Percentiles rank a stretch among this genome's conserved stretches.
Evolutionary conservation across 345 rosid genomes (phyloP).

Genomic region (Gossypium rotundifolium): DNA sequence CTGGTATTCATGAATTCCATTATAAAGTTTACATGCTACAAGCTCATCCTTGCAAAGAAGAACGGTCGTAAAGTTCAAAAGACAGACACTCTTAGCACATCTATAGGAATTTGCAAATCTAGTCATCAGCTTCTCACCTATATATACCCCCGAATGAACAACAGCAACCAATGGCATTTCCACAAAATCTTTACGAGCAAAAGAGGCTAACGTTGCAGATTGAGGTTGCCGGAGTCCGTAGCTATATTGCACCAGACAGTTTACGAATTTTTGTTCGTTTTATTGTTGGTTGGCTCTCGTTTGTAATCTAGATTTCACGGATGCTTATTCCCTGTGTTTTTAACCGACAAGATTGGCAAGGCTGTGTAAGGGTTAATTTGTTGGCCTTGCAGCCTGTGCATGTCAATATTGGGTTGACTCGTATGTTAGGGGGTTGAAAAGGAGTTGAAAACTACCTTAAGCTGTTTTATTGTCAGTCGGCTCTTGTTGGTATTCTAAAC

Average conservation of each 20-base stretch:
- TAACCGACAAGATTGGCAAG: too few relatives aligned
- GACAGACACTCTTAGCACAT: conserved; percentile 54
- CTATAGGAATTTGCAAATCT: conserved; percentile 59
- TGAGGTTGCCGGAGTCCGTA: conserved; percentile 49
- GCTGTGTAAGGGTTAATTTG: too few relatives aligned
- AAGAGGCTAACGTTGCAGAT: conserved; percentile 23
- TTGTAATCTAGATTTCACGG: too few relatives aligned
- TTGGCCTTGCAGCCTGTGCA: too few relatives aligned
- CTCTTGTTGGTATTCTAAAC: too few relatives aligned
- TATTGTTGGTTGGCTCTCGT: too few relatives aligned
- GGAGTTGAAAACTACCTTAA: too few relatives aligned
- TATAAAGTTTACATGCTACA: conserved; percentile 23
- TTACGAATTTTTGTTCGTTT: too few relatives aligned
- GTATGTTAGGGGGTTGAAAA: too few relatives aligned
- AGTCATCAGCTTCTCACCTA: conserved; percentile 78
- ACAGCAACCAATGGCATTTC: conserved; percentile 88
- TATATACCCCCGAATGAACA: conserved; percentile 76
- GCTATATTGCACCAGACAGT: conserved; percentile 72
- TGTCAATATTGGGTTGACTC: too few relatives aligned
- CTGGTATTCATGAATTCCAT: conserved; percentile 14
- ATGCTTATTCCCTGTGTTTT: too few relatives aligned
- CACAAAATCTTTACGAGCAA: conserved; percentile 38
- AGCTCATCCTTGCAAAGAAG: conserved; percentile 66
- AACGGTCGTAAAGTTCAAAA: conserved; percentile 53
- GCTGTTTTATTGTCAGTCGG: too few relatives aligned